Evolutionary conservation across 306 rosid genomes (phyloP).

Genomic region (Cajanus cajan): DNA sequence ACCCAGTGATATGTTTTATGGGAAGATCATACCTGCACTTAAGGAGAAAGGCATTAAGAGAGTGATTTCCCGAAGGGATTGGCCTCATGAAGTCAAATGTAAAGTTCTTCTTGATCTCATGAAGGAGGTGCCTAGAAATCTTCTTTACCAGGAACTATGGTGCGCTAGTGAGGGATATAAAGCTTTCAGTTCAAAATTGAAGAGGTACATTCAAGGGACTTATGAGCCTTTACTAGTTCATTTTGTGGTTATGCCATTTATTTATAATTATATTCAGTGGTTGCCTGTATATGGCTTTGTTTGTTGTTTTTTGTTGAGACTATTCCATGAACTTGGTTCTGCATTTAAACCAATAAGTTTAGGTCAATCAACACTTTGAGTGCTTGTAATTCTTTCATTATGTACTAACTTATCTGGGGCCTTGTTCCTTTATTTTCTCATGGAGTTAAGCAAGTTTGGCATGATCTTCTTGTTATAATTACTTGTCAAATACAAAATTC

Average conservation of each 20-base stretch:
- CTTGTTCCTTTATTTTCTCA: neutral
- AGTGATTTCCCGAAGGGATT: slow-evolving; percentile 97
- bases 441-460: slow-evolving; percentile 22
- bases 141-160: slow-evolving; percentile 93
- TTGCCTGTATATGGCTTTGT: slow-evolving; percentile 3
- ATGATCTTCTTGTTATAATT: slow-evolving; percentile 27
- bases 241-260: slow-evolving; percentile 21
- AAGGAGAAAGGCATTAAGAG: slow-evolving; percentile 98
- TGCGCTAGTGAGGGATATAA: slow-evolving; percentile 98
- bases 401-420: neutral
- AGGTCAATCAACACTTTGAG: slow-evolving; percentile 19
- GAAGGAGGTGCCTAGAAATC: slow-evolving; percentile 88
- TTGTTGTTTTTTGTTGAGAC: neutral
- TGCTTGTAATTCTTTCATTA: slow-evolving; percentile 10
- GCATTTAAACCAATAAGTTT: neutral
- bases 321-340: slow-evolving; percentile 9
- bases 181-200: slow-evolving; percentile 83
- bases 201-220: slow-evolving; percentile 55
- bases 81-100: slow-evolving; percentile 97
- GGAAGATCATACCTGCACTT: slow-evolving; percentile 97
- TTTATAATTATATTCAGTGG: neutral
- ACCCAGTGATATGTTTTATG: slow-evolving; percentile 98
- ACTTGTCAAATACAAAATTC: slow-evolving; percentile 12
- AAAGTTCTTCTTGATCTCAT: slow-evolving; percentile 93
- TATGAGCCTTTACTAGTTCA: slow-evolving; percentile 17